Conservation (phyloP, 1,284 basidiomycete species). For the Fistulinella staudtii region DNA sequence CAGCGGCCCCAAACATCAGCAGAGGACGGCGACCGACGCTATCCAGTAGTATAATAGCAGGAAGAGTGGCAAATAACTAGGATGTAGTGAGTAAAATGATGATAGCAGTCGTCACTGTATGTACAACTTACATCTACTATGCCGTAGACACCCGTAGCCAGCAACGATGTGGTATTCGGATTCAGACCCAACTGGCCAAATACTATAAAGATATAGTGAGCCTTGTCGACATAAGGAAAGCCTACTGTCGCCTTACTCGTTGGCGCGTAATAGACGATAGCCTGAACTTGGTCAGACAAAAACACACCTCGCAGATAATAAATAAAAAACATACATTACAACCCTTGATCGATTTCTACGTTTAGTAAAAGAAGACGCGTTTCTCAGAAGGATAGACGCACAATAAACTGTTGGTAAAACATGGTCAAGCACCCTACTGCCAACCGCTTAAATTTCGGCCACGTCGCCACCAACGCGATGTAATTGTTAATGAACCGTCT, state of each 20-base stretch:
- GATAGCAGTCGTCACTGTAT: background rate
- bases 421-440: conserved; percentile 32
- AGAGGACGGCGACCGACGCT: conserved; percentile 33
- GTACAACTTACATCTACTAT: conserved; percentile 28
- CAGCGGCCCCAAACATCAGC: conserved; percentile 30
- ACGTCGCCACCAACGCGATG: conserved; percentile 21
- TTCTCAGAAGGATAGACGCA: conserved; percentile 11
- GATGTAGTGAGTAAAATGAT: background rate
- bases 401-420: conserved; percentile 35
- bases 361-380: background rate
- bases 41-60: conserved; percentile 30
- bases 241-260: conserved; percentile 23
- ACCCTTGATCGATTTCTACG: conserved; percentile 16
- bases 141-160: conserved; percentile 33
- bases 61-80: conserved; percentile 28
- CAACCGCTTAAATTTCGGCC: conserved; percentile 36
- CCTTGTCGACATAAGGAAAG: background rate
- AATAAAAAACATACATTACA: conserved; percentile 22
- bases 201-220: conserved; percentile 17
- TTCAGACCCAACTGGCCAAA: conserved; percentile 32
- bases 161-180: conserved; percentile 32
- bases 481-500: conserved; percentile 23
- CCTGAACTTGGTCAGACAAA: conserved; percentile 16
- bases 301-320: background rate
- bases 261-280: conserved; percentile 34